Conservation (phyloP, 495 filamentous ascomycete species). For the Neurospora sp. region DNA sequence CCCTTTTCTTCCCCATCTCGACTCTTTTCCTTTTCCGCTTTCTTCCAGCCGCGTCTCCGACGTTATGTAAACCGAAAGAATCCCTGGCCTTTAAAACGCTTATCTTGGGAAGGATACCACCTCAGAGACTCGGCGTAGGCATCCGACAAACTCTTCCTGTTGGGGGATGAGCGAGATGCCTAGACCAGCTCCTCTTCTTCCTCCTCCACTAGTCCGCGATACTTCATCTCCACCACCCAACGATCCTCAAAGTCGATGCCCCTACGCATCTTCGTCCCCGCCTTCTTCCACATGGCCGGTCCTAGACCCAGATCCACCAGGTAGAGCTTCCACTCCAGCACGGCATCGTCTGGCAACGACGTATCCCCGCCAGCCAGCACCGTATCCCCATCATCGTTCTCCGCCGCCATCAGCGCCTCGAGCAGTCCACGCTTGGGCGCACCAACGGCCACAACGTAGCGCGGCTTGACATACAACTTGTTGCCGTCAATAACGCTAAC, state of each 20-base stretch:
- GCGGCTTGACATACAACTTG: conserved; percentile 61
- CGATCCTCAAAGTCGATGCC: conserved; percentile 77
- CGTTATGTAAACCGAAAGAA: background rate
- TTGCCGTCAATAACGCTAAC: conserved; percentile 50
- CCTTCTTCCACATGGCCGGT: conserved; percentile 75
- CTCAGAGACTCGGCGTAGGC: background rate
- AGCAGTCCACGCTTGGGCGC: conserved; percentile 77
- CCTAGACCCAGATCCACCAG: conserved; percentile 82
- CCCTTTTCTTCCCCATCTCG: background rate
- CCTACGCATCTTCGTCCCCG: conserved; percentile 63
- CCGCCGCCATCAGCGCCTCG: conserved; percentile 52
- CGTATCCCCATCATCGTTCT: conserved; percentile 38
- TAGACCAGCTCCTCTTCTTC: conserved; percentile 13
- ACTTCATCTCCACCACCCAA: conserved; percentile 66
- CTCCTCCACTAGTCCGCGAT: conserved; percentile 23
- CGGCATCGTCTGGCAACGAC: conserved; percentile 17
- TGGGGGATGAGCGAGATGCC: background rate
- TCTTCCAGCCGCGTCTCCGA: background rate
- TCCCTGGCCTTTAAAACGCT: background rate
- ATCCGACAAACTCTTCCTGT: background rate
- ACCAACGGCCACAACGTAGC: conserved; percentile 70
- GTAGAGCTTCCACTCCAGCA: conserved; percentile 56
- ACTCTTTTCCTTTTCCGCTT: background rate
- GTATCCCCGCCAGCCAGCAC: conserved; percentile 20
- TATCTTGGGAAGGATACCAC: background rate